phyloP scores from a whole-genome alignment of 1,284 basidiomycete genomes.

The Microbotryum silenes-acaulis region DNA sequence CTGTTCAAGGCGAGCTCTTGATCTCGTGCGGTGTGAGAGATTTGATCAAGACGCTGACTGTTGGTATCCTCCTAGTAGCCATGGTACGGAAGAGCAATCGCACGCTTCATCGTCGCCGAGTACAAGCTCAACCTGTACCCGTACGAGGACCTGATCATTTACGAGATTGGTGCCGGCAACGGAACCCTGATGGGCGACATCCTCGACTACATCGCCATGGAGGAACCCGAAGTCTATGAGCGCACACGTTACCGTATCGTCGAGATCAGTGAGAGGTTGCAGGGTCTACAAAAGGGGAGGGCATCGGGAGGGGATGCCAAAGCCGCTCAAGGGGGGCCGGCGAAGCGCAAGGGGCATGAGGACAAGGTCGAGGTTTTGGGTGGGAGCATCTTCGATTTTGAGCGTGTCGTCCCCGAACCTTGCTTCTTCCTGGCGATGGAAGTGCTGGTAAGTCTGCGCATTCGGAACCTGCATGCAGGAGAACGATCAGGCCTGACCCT shows the following conservation, averaged over 20 bases:
- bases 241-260: conserved; percentile 85
- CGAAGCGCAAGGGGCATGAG: conserved; percentile 49
- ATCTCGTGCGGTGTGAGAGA: neutral
- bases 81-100: conserved; percentile 85
- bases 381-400: conserved; percentile 83
- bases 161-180: conserved; percentile 96
- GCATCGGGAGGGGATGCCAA: conserved; percentile 24
- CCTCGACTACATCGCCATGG: conserved; percentile 65
- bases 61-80: conserved; percentile 52
- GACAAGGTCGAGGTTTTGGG: conserved; percentile 65
- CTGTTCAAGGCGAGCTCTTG: conserved; percentile 72
- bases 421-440: conserved; percentile 93
- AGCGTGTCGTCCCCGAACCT: conserved; percentile 63
- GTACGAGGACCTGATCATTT: conserved; percentile 88
- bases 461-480: too few species aligned
- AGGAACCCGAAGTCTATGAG: conserved; percentile 85
- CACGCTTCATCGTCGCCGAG: conserved; percentile 76
- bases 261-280: conserved; percentile 79
- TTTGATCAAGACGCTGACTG: neutral
- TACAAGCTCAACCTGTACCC: conserved; percentile 92
- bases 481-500: neutral
- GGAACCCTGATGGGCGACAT: conserved; percentile 87
- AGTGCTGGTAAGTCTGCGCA: conserved; percentile 64
- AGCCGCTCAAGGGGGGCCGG: conserved; percentile 44
- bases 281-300: conserved; percentile 54